These are phyloP conservation scores for Stephanocyclus meneghinianus DNA, from an alignment of 352 stramenopile species.

Conservation along the genomic window DNA sequence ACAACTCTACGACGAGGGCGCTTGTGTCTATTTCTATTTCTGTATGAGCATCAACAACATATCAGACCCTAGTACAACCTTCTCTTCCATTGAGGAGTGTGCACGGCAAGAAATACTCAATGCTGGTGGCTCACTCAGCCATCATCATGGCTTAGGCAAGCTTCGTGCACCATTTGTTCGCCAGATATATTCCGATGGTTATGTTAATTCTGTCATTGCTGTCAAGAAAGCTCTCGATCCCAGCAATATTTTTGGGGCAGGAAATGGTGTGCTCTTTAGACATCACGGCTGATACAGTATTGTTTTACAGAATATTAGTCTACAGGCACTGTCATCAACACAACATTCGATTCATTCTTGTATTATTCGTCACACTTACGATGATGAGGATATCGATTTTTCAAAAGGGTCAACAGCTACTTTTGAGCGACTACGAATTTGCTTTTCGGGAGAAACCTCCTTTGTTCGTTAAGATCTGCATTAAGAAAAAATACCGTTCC, in stretches of 20 bases:
- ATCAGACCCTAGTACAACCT: constrained; percentile 84
- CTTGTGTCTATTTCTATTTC: constrained; percentile 95
- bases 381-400: constrained; percentile 10
- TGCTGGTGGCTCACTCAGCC: constrained; percentile 89
- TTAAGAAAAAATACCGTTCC: constrained; percentile 22
- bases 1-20: constrained; percentile 93
- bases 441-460: constrained; percentile 18
- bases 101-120: constrained; percentile 87
- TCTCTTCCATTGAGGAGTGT: constrained; percentile 83
- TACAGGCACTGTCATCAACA: not conserved
- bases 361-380: constrained; percentile 1
- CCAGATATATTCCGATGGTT: constrained; percentile 84
- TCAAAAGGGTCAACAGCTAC: not conserved
- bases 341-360: not conserved
- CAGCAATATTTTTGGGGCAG: constrained; percentile 89
- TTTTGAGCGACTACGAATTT: constrained; percentile 15
- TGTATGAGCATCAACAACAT: constrained; percentile 90
- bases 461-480: constrained; percentile 16
- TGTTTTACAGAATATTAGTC: not conserved
- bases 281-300: not conserved
- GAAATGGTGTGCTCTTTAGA: constrained; percentile 80
- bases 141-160: constrained; percentile 95
- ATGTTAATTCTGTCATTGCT: constrained; percentile 80
- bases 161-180: constrained; percentile 87
- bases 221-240: constrained; percentile 90